Conservation (phyloP, 495 filamentous ascomycete species). For the Parachaetomium inaequale region DNA sequence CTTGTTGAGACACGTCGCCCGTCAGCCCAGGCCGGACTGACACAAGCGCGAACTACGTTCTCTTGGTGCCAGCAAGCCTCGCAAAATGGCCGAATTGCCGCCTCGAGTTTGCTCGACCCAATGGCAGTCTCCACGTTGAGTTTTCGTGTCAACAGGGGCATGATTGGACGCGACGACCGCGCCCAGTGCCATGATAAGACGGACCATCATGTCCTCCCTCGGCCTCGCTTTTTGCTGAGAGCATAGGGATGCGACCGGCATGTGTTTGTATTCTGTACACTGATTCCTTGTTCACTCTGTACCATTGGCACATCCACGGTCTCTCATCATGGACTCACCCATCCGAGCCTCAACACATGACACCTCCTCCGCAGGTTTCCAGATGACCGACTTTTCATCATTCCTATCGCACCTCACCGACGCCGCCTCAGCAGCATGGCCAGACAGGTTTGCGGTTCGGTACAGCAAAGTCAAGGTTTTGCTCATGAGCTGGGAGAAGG, state of each 20-base stretch:
- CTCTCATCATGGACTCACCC: slow-evolving; percentile 3
- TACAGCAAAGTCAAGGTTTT: slow-evolving; percentile 29
- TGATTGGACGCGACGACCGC: slow-evolving; percentile 2
- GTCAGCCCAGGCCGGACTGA: background rate
- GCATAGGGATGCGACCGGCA: background rate
- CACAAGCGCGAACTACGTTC: background rate
- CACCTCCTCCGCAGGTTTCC: slow-evolving; percentile 7
- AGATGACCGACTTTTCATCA: slow-evolving; percentile 15
- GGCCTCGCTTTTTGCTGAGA: background rate
- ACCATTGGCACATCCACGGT: background rate
- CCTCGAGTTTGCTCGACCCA: background rate
- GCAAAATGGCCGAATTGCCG: background rate
- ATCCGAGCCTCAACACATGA: slow-evolving; percentile 11
- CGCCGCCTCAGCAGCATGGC: slow-evolving; percentile 20
- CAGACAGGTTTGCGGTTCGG: background rate
- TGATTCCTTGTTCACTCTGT: background rate
- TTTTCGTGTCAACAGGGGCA: background rate
- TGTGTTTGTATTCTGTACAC: slow-evolving; percentile 1
- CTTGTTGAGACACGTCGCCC: slow-evolving; percentile 7
- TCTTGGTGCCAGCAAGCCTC: background rate
- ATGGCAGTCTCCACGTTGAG: background rate
- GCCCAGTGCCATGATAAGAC: background rate
- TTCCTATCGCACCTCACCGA: slow-evolving; percentile 13
- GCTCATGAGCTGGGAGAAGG: slow-evolving; percentile 34
- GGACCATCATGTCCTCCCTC: background rate